Evolutionary conservation across 148 eudicot genomes (phyloP).

Genomic region (Dianthus caryophyllus): DNA sequence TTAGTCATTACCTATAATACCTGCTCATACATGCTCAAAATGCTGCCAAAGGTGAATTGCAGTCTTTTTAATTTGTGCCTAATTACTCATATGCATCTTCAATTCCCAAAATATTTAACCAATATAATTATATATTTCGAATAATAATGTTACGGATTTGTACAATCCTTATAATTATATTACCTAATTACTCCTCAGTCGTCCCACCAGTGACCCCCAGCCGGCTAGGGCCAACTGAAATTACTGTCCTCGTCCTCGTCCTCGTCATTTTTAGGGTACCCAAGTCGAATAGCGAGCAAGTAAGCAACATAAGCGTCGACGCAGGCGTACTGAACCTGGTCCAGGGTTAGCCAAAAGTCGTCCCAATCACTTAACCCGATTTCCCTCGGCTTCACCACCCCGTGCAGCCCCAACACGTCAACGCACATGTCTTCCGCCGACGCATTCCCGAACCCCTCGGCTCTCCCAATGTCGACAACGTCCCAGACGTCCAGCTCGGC

Average conservation of each 20-base stretch:
- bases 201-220: neutral
- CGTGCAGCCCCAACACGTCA: constrained; percentile 2
- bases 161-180: constrained; percentile 13
- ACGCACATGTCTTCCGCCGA: constrained; percentile 17
- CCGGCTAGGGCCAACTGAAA: no score
- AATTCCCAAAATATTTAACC: neutral
- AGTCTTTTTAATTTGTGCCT: no score
- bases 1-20: no score
- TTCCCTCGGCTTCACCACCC: constrained; percentile 6
- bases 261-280: constrained; percentile 5
- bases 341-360: constrained; percentile 1
- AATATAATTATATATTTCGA: constrained; percentile 3
- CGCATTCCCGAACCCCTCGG: neutral
- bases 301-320: constrained; percentile 15
- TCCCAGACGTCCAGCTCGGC: neutral
- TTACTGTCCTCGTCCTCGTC: neutral
- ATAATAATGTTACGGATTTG: constrained; percentile 8
- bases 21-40: no score
- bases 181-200: neutral
- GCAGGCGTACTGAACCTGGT: constrained; percentile 19
- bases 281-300: constrained; percentile 1
- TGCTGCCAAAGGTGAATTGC: no score
- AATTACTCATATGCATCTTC: no score
- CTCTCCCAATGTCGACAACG: constrained; percentile 1
- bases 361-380: constrained; percentile 19